Evolutionary conservation across 345 rosid genomes (phyloP), one percentile per base, ranked within the genome.

Genomic region (Euphorbia peplus): DNA sequence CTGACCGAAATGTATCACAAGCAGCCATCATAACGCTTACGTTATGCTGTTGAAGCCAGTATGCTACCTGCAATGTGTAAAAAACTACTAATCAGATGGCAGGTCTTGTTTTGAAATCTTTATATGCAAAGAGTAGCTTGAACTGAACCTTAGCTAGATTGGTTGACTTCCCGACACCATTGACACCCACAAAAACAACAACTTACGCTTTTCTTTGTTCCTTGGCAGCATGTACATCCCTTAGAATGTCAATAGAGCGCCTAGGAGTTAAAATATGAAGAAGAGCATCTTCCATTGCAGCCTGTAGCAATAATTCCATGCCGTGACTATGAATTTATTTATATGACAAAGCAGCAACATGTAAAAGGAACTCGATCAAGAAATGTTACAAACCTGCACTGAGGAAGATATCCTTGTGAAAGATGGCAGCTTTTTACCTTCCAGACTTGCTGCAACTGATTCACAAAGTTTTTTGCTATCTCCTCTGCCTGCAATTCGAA

Each of bases 401-500:
- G 96, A 90, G 25, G 97, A 91, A 62, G 97, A 90, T 70, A 95
- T 82, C 86, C 99, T 92, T 19, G 99, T 95, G 78, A 95, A 95
- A 24, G 99, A 95, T 72, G 86, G 92, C 83, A 82, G 75, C 84
- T 88, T 95, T 90, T 92, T 95, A 52, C 99, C 98, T 84, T 83
- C 99, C 72, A 95, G 98, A 82, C 98, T 92, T 8, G 89, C 89
- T 57, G 92, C 89, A 61, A 92, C 98, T 19, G 99, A 95, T 78
- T 95, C 99, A 82, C 97, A 92, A 47, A 95, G 98, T 84, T 90
- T 95, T 81, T 83, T 98, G 98, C 98, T 68, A 95, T 95, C 90
- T 88, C 97, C 84, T 88, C 99, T 30, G 99, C 99, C 99, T 95
- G 76, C 57, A 19, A 81, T 73, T 56, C 51, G 2, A 77, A 47